These are phyloP conservation scores for Annulohypoxylon bovei DNA, from an alignment of 495 filamentous ascomycete species.

Conservation along the genomic window DNA sequence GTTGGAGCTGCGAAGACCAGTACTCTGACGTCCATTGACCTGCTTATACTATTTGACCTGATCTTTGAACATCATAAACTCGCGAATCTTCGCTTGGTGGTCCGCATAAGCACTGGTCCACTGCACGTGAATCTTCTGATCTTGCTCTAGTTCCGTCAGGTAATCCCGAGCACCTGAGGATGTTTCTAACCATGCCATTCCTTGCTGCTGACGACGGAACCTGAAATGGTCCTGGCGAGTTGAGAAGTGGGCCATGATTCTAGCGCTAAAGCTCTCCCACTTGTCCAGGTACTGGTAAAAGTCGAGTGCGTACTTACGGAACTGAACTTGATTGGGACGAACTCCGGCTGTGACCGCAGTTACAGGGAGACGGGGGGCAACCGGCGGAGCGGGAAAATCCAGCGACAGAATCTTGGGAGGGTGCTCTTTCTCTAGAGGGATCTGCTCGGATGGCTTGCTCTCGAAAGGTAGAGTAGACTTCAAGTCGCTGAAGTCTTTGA, in stretches of 20 bases:
- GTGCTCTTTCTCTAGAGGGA: constrained; percentile 52
- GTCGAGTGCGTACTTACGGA: constrained; percentile 66
- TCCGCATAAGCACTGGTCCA: constrained; percentile 73
- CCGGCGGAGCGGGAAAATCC: constrained; percentile 70
- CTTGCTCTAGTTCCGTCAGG: constrained; percentile 68
- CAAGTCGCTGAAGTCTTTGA: constrained; percentile 73
- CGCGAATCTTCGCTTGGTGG: constrained; percentile 69
- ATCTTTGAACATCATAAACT: constrained; percentile 68
- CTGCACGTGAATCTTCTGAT: constrained; percentile 67
- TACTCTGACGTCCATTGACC: constrained; percentile 4
- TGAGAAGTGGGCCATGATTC: constrained; percentile 74
- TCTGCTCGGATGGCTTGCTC: constrained; percentile 64
- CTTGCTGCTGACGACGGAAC: constrained; percentile 52
- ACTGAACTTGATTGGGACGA: constrained; percentile 60
- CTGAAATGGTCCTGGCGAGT: constrained; percentile 66
- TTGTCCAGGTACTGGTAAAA: constrained; percentile 75
- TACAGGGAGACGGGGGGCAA: constrained; percentile 59
- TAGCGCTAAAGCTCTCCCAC: constrained; percentile 72
- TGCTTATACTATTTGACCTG: constrained; percentile 33
- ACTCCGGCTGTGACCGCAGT: constrained; percentile 44
- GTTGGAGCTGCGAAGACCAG: background rate
- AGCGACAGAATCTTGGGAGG: constrained; percentile 53
- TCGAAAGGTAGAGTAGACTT: constrained; percentile 75
- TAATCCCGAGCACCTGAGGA: constrained; percentile 66
- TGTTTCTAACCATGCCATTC: constrained; percentile 59